These are phyloP conservation scores for Gossypium bickii DNA, from an alignment of 345 rosid species.

Conservation along the genomic window DNA sequence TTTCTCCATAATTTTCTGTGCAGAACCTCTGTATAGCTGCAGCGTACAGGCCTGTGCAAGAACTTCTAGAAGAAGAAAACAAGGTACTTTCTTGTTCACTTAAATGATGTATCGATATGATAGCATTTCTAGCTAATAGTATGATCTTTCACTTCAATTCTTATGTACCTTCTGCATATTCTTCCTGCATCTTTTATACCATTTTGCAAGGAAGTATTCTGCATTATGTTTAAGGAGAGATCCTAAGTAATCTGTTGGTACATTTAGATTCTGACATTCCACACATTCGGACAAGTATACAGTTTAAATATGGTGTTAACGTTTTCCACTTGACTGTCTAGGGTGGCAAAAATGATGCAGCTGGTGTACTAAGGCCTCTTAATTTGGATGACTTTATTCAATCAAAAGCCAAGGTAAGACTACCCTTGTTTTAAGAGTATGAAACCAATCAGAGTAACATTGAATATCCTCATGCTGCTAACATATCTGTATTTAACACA, in stretches of 20 bases:
- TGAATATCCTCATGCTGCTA: neutral
- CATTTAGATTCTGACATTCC: neutral
- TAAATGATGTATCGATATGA: neutral
- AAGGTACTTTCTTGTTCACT: slow-evolving; percentile 38
- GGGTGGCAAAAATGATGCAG: slow-evolving; percentile 36
- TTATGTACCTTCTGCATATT: neutral
- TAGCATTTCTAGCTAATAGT: neutral
- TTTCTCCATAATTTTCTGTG: slow-evolving; percentile 15
- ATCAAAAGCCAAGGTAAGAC: slow-evolving; percentile 79
- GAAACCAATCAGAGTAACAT: neutral
- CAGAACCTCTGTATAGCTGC: slow-evolving; percentile 97
- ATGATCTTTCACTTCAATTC: neutral
- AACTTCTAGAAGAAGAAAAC: slow-evolving; percentile 74
- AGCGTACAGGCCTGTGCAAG: slow-evolving; percentile 97
- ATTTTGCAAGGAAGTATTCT: neutral
- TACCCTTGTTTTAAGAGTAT: neutral
- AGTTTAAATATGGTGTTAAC: neutral
- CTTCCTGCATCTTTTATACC: neutral
- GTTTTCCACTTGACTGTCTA: slow-evolving; percentile 20
- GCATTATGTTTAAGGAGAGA: neutral
- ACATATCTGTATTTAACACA: neutral
- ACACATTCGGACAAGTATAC: neutral
- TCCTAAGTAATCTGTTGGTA: neutral
- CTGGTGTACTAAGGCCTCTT: slow-evolving; percentile 56
- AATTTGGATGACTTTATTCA: slow-evolving; percentile 71